Evolutionary conservation across 2,329 filamentous ascomycete species (phyloP), one percentile per base, ranked within the genome.

Genomic region (Colletotrichum incanum): DNA sequence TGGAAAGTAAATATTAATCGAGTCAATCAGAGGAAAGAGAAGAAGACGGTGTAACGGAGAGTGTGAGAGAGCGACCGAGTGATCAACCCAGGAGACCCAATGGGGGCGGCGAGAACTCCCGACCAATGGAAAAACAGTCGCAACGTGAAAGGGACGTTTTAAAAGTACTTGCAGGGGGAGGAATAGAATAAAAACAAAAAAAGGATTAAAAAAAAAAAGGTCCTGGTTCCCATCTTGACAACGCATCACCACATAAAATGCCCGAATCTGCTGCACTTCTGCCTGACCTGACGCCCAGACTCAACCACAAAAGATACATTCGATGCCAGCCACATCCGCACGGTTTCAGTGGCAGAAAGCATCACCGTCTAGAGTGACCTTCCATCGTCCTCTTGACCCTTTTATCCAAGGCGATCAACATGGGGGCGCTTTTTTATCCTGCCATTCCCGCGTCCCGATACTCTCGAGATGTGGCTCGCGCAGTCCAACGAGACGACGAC

Each of bases 191-290:
- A 69, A 66, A 68, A 23, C 66, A 31, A 65, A 62, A 65, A 69
- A 65, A 74, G 73, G 64, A 68, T 31, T 73, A 23, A 37, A 39
- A 49, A 62, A 49, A 31, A 50, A 49, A 60, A 28, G 45, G 12
- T 39, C 45, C 31, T 60, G 54, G 54, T 55, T 49, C 28, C 54
- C 60, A 77, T 79, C 77, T 82, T 87, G 86, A 87, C 86, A 87
- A 86, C 86, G 82, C 84, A 87, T 86, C 85, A 85, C 79, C 82
- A 80, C 80, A 83, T 82, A 79, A 79, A 79, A 80, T 80, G 82
- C 83, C 82, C 80, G 80, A 83, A 80, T 74, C 77, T 80, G 78
- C 80, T 85, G 84, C 84, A 85, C 80, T 81, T 83, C 82, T 86
- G 84, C 84, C 84, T 84, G 82, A 86, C 82, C 76, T 78, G 78